Evolutionary conservation across 163 green algal genomes (phyloP).

Genomic region (Coccomyxa subellipsoidea): DNA sequence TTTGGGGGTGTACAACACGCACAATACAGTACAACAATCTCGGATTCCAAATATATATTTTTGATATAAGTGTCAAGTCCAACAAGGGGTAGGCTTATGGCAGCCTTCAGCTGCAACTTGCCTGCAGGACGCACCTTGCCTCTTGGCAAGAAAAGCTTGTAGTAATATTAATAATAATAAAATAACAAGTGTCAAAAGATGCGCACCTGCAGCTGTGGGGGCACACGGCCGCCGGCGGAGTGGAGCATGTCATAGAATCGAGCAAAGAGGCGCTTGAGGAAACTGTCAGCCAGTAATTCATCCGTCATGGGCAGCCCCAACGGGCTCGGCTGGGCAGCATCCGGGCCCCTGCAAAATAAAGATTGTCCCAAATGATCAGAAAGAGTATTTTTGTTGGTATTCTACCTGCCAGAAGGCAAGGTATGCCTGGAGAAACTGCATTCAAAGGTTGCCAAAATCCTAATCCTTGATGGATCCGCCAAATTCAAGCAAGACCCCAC

Average conservation of each 20-base stretch:
- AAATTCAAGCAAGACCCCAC: background rate
- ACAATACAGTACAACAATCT: no score
- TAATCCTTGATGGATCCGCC: background rate
- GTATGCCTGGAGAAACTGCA: background rate
- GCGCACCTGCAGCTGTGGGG: background rate
- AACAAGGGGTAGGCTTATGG: no score
- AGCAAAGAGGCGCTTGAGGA: constrained; percentile 52
- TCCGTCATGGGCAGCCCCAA: constrained; percentile 50
- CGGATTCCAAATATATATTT: no score
- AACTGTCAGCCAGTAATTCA: constrained; percentile 72
- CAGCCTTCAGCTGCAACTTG: no score
- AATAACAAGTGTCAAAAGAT: background rate
- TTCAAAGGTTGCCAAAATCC: background rate
- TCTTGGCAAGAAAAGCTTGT: no score
- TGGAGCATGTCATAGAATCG: constrained; percentile 60
- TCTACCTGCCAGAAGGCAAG: background rate
- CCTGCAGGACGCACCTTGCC: no score
- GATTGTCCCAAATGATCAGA: background rate
- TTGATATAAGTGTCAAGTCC: no score
- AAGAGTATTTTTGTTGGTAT: background rate
- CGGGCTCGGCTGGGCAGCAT: background rate
- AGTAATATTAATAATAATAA: background rate
- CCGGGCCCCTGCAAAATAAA: background rate
- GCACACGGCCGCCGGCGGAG: background rate
- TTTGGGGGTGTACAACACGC: no score